These are phyloP conservation scores for Auricularia auricula-judae DNA, from an alignment of 768 basidiomycete genomes.

Conservation along the genomic window DNA sequence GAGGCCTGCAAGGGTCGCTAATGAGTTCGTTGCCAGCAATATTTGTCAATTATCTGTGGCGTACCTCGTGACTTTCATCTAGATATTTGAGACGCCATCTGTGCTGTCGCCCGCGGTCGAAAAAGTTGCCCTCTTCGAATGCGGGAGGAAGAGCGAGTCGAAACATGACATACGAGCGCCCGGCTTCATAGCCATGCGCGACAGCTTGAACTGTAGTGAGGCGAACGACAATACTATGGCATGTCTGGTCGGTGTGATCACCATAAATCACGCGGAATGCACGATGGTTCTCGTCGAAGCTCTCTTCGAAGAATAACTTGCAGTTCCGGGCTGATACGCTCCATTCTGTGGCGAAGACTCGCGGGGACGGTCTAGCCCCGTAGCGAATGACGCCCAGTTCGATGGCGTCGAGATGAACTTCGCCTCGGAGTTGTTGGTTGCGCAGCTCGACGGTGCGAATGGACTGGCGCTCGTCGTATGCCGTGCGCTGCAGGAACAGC, in stretches of 20 bases:
- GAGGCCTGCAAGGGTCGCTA: not conserved
- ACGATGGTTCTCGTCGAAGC: not conserved
- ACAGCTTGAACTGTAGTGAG: slow-evolving; percentile 52
- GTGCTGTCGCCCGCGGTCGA: not conserved
- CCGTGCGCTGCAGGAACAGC: not conserved
- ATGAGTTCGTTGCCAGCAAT: slow-evolving; percentile 55
- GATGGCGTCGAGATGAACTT: not conserved
- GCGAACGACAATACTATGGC: slow-evolving; percentile 36
- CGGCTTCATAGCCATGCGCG: slow-evolving; percentile 47
- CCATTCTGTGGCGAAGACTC: not conserved
- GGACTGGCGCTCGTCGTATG: not conserved
- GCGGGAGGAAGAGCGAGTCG: not conserved
- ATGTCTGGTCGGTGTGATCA: not conserved
- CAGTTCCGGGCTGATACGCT: no score
- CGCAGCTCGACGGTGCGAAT: not conserved
- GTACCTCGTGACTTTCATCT: slow-evolving; percentile 44
- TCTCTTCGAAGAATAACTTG: not conserved
- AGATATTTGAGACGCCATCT: slow-evolving; percentile 42
- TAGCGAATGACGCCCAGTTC: not conserved
- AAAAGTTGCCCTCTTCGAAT: not conserved
- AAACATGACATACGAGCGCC: slow-evolving; percentile 42
- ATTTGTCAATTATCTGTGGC: slow-evolving; percentile 33
- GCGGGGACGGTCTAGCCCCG: not conserved
- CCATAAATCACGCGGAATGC: not conserved
- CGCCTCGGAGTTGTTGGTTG: not conserved